Evolutionary conservation across 495 filamentous ascomycete species (phyloP).

Genomic region (Parachaetomium inaequale): DNA sequence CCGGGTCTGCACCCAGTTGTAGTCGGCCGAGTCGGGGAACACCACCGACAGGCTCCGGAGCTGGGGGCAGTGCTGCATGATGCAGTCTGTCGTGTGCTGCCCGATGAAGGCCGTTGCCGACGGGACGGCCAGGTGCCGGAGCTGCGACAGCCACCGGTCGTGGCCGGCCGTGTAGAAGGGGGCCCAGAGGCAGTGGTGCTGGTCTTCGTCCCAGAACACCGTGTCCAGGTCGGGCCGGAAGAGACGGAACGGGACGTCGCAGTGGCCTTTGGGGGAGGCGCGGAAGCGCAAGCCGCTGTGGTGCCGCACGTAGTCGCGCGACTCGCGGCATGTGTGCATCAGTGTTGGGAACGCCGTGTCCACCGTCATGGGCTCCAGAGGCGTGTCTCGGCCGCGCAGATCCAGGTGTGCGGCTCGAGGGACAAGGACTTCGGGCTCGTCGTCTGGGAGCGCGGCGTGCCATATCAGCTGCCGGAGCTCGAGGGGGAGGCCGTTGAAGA

Average conservation of each 20-base stretch:
- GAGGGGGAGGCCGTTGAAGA: not conserved
- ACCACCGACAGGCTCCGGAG: not conserved
- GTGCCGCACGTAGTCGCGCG: not conserved
- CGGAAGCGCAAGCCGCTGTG: not conserved
- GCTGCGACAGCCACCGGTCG: not conserved
- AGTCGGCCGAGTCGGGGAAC: not conserved
- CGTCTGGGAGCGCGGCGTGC: not conserved
- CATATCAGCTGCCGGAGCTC: not conserved
- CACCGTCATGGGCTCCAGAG: not conserved
- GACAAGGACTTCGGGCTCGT: not conserved
- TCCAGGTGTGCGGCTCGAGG: not conserved
- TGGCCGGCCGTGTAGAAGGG: not conserved
- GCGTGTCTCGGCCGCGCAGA: too few species aligned
- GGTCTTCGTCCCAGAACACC: not conserved
- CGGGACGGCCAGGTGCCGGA: not conserved
- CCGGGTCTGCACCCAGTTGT: not conserved
- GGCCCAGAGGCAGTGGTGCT: not conserved
- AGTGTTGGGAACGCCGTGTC: not conserved
- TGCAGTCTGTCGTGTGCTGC: not conserved
- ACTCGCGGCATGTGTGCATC: slow-evolving; percentile 9
- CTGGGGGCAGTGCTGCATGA: not conserved
- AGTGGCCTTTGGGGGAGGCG: not conserved
- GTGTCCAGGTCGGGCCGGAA: not conserved
- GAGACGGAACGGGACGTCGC: slow-evolving; percentile 1
- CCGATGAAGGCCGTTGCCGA: not conserved